Evolutionary conservation across 192 early-diverging fungal species (phyloP), one percentile per base, ranked within the genome.

Genomic region (Podila minutissima): DNA sequence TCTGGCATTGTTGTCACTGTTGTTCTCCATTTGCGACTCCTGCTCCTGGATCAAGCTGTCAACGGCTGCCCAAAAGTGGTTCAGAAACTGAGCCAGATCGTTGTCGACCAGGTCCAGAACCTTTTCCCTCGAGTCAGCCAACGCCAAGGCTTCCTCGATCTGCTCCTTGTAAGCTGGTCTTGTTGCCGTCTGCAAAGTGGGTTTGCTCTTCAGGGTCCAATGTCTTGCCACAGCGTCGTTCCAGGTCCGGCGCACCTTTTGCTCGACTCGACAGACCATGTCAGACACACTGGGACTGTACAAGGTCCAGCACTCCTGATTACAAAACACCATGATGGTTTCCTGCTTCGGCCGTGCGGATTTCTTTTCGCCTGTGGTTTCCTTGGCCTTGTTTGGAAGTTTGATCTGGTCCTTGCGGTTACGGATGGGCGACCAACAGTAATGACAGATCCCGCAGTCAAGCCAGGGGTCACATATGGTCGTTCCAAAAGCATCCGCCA

Each of bases 401-500:
- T 69, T 69, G 32, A 79, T 48, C 31, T 68, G 71, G 0, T 69
- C n/a, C 17, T 63, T 72, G 51, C 49, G 68, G 41, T 79, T 29
- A 19, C 8, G 66, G 62, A 72, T 79, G 6, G 38, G 31, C 5
- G 31, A 31, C 76, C 76, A 79, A 15, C 76, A 79, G 41, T 79
- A 71, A 49, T 79, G 71, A 32, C 76, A 79, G 22, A 79, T 65
- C 37, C 76, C 76, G 59, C 70, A 79, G 55, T 79, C 70, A 2
- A 79, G 66, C 76, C 76, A 79, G 1, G 69, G 70, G 49, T 79
- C 76, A 22, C 76, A 79, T 66, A 79, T 67, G 20, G 76, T 79
- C 3, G 76, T 79, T 11, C 76, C 76, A 59, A 61, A 72, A 0
- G 76, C 59, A 33, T 79, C 71, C 1, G 76, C 76, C 11, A 79